Evolutionary conservation across 768 basidiomycete species (phyloP).

Genomic region (Pleurotus cornucopiae): DNA sequence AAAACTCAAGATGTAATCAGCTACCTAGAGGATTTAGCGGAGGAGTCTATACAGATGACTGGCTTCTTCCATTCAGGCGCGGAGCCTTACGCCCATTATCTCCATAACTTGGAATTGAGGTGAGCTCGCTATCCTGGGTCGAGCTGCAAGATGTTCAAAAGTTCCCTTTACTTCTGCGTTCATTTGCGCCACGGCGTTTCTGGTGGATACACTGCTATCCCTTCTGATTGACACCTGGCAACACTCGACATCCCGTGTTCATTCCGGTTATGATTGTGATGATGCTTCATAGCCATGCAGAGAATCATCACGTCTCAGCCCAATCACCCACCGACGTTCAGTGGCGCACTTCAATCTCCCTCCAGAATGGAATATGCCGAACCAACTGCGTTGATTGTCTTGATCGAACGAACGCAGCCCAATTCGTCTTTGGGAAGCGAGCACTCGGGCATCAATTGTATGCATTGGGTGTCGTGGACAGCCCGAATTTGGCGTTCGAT

Average conservation of each 20-base stretch:
- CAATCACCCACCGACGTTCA: slow-evolving; percentile 18
- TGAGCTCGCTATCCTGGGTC: not conserved
- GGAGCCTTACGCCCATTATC: slow-evolving; percentile 73
- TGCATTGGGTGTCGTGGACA: slow-evolving; percentile 85
- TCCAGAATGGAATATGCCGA: slow-evolving; percentile 91
- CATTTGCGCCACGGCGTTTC: not conserved
- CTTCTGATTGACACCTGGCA: not conserved
- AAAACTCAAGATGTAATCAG: slow-evolving; percentile 96
- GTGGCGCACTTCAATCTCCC: slow-evolving; percentile 65
- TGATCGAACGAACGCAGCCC: slow-evolving; percentile 93
- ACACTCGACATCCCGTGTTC: not conserved
- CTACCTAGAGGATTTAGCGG: slow-evolving; percentile 90
- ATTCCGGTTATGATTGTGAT: not conserved
- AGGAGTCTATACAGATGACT: slow-evolving; percentile 87
- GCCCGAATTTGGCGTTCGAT: slow-evolving; percentile 84
- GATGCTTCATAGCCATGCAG: not conserved
- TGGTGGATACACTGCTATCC: not conserved
- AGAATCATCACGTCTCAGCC: not conserved
- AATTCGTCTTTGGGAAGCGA: slow-evolving; percentile 94
- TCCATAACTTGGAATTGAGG: slow-evolving; percentile 32
- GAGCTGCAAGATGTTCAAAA: no score
- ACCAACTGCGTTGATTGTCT: slow-evolving; percentile 98
- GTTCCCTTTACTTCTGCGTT: not conserved
- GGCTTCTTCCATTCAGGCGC: slow-evolving; percentile 94
- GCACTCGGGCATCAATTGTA: slow-evolving; percentile 94